Evolutionary conservation across 495 filamentous ascomycete species (phyloP).

Genomic region (Xanthoparmelia taractica): DNA sequence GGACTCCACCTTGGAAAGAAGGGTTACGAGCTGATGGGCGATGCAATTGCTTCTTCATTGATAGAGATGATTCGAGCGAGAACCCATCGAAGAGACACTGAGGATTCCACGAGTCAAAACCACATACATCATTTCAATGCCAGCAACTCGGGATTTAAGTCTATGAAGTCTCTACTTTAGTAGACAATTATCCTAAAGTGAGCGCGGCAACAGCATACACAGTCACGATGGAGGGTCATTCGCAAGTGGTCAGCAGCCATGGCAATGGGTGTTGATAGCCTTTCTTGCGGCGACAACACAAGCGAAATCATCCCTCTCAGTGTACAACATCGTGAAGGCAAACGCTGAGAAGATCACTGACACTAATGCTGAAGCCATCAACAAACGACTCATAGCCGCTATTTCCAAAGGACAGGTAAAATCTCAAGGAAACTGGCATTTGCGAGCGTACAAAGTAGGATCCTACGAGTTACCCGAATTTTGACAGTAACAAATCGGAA

Average conservation of each 20-base stretch:
- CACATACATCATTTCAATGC: neutral
- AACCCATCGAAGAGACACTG: neutral
- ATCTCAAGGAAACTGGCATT: neutral
- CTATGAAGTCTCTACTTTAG: no score
- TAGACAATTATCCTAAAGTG: no score
- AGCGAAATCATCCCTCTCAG: no score
- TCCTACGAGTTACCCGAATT: neutral
- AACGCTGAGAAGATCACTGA: no score
- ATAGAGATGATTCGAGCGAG: constrained; percentile 23
- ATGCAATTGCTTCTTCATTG: constrained; percentile 42
- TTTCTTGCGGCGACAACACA: no score
- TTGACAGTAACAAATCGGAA: neutral
- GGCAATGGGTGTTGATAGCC: neutral
- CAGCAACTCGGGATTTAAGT: neutral
- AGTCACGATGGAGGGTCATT: neutral
- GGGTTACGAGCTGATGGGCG: constrained; percentile 54
- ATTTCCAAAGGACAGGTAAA: neutral
- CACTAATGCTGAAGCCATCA: neutral
- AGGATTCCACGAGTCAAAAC: neutral
- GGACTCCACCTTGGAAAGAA: constrained; percentile 50
- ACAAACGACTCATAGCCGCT: neutral
- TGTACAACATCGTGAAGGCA: no score
- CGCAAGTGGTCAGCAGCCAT: neutral
- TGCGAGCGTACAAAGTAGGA: no score
- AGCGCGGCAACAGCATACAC: neutral